These are phyloP conservation scores for Trametes elegans DNA, from an alignment of 768 basidiomycete species.

Conservation along the genomic window DNA sequence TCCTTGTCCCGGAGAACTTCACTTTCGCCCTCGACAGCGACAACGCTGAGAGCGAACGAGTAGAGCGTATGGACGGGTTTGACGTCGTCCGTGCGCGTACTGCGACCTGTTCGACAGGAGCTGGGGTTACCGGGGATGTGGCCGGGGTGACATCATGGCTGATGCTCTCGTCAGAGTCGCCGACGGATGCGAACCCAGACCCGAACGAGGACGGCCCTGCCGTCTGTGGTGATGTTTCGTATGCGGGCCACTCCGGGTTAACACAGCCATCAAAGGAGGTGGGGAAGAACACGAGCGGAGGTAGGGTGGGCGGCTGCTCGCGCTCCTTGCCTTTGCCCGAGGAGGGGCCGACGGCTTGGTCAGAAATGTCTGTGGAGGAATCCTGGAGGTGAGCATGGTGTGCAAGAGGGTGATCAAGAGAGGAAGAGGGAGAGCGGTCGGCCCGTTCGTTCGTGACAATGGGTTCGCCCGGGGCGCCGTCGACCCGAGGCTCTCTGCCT, in stretches of 20 bases:
- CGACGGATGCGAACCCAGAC: conserved; percentile 23
- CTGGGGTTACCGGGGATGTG: conserved; percentile 8
- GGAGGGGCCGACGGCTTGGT: conserved; percentile 15
- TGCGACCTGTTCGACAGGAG: conserved; percentile 29
- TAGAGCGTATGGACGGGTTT: conserved; percentile 45
- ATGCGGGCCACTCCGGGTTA: conserved; percentile 25
- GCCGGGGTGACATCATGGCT: conserved; percentile 12
- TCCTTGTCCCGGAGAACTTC: conserved; percentile 44
- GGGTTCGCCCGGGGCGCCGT: not conserved
- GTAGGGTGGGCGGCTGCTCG: conserved; percentile 55
- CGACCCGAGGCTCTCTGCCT: conserved; percentile 9
- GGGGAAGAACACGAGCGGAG: conserved; percentile 61
- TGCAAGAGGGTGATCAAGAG: not conserved
- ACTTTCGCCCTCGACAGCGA: conserved; percentile 49
- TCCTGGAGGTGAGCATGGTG: not conserved
- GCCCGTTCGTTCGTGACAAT: not conserved
- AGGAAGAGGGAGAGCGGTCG: not conserved
- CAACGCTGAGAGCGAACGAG: conserved; percentile 40
- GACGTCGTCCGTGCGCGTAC: conserved; percentile 58
- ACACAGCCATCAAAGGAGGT: conserved; percentile 48
- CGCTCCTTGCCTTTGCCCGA: conserved; percentile 54
- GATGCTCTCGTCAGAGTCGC: conserved; percentile 11
- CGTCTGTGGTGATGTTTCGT: conserved; percentile 24
- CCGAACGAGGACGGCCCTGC: conserved; percentile 30
- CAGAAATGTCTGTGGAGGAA: not conserved